These are phyloP conservation scores for Gossypium lobatum DNA, from an alignment of 441 rosid genomes.

Conservation along the genomic window DNA sequence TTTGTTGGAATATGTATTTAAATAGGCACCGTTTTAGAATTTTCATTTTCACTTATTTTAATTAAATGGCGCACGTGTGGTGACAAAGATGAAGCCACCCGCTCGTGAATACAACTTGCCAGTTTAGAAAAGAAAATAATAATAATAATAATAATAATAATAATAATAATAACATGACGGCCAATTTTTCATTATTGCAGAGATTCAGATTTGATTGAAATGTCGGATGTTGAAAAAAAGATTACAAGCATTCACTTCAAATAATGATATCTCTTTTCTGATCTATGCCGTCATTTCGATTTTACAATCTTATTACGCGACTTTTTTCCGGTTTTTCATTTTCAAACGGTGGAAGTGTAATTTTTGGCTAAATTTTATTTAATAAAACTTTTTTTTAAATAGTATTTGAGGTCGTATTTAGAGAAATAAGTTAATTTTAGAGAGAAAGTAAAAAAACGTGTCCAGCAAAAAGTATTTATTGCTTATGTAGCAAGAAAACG, in stretches of 20 bases:
- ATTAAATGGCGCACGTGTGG: slow-evolving; percentile 8
- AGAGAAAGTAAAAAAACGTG: too few species aligned
- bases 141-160: not conserved
- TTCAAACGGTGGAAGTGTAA: too few species aligned
- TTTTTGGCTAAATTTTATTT: too few species aligned
- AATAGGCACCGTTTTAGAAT: not conserved
- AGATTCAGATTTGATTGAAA: not conserved
- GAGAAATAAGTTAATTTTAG: too few species aligned
- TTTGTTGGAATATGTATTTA: slow-evolving; percentile 10
- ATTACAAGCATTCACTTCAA: not conserved
- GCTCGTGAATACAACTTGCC: not conserved
- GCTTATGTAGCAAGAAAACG: too few species aligned
- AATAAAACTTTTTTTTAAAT: too few species aligned
- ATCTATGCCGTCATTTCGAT: not conserved
- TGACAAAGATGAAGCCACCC: not conserved
- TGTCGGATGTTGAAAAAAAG: not conserved
- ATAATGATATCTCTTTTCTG: not conserved
- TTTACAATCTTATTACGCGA: not conserved
- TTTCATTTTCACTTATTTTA: too few species aligned
- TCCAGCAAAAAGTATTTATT: too few species aligned
- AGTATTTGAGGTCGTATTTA: too few species aligned
- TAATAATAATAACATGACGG: not conserved
- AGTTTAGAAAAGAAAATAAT: not conserved
- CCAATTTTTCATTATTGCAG: not conserved
- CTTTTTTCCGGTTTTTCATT: not conserved